Evolutionary conservation across 1,139 yeast species (phyloP), one percentile per base, ranked within the genome.

Genomic region (Citeromyces siamensis): DNA sequence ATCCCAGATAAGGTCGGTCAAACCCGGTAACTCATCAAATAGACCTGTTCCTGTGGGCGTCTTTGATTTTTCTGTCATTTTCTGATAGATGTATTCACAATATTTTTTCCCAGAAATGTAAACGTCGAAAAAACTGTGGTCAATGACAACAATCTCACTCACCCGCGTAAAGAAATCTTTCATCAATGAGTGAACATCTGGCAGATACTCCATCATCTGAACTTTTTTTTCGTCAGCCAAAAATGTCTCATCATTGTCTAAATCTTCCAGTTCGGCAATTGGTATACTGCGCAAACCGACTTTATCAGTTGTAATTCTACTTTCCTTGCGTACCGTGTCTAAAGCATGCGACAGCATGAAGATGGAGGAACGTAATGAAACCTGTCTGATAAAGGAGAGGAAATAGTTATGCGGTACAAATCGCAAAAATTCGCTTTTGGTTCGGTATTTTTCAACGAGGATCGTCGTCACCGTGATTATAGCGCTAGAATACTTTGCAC

Each of bases 1-100:
- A 17, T 26, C 31, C 31, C 31, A 26, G 8, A 26, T 26, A 26
- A 17, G 31, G 31, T 26, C 31, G 16, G 16, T 26, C 31, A 26
- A 26, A 17, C 16, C 31, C 16, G 31, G 31, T 14, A 26, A 26
- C 8, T 8, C 31, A 6, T n/a, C n/a, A n/a, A n/a, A n/a, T n/a
- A n/a, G n/a, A n/a, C 9, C 16, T 12, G 31, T 6, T 12, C 16
- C 31, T 14, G 16, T 26, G 8, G 31, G 31, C 31, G 16, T 17
- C 12, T 13, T 26, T 13, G 31, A 5, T 9, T 26, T 26, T 26
- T 26, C 31, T 17, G 16, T 10, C 31, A 26, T 26, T 9, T 26
- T 26, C 16, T 14, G 16, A 17, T 26, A 17, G 8, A 26, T 26
- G 31, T 26, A 26, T 6, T 26, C 31, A 9, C 31, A 26, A 17